Percentiles rank a stretch among this genome's conserved stretches.
Evolutionary conservation across 1,284 basidiomycete species (phyloP).

Genomic region (Meira nashicola): DNA sequence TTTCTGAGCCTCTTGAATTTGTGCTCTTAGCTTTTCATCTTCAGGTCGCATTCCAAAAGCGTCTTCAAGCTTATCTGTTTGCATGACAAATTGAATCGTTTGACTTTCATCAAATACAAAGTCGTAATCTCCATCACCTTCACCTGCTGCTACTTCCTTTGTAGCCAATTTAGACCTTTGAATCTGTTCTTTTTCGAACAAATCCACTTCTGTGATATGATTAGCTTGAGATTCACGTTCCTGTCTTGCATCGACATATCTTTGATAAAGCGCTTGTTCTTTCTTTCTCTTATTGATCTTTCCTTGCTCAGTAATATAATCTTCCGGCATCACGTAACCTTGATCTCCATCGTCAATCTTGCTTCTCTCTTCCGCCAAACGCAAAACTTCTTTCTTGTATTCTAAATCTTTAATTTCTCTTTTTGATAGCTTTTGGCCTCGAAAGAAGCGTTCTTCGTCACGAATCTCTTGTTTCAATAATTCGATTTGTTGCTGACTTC

Average conservation of each 20-base stretch:
- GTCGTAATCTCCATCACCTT: conserved; percentile 63
- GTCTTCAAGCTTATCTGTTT: conserved; percentile 58
- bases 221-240: conserved; percentile 61
- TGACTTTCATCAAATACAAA: conserved; percentile 98
- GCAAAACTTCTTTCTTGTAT: conserved; percentile 84
- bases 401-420: conserved; percentile 76
- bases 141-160: conserved; percentile 8
- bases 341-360: conserved; percentile 73
- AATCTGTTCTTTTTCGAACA: conserved; percentile 81
- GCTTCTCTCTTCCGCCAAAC: conserved; percentile 85
- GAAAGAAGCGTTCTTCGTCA: conserved; percentile 48
- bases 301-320: conserved; percentile 98
- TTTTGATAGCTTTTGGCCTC: conserved; percentile 63
- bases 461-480: conserved; percentile 75
- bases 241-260: conserved; percentile 71
- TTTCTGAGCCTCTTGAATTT: conserved; percentile 86
- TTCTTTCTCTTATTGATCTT: conserved; percentile 97
- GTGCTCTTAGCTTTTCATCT: conserved; percentile 75
- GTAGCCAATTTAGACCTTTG: conserved; percentile 56
- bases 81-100: conserved; percentile 91
- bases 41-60: conserved; percentile 66
- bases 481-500: conserved; percentile 92
- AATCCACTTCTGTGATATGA: conserved; percentile 91
- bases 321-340: conserved; percentile 54
- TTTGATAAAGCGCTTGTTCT: conserved; percentile 83